Conservation (phyloP, 768 basidiomycete genomes). For the Sporobolomyces roseus region DNA sequence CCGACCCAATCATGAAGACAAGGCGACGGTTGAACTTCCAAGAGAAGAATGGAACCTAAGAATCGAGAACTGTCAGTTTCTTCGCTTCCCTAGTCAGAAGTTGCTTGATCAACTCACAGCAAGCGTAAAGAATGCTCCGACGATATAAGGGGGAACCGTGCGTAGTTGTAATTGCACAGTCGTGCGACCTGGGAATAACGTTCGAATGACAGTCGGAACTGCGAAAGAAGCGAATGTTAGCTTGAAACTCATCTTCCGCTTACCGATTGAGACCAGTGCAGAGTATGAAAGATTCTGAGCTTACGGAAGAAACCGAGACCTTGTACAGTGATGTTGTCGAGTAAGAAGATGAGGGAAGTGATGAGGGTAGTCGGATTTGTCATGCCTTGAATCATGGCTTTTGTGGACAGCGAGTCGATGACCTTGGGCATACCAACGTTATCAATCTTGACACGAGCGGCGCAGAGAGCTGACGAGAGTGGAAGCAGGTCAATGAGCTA, state of each 20-base stretch:
- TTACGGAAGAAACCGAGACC: conserved; percentile 31
- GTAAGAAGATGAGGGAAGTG: conserved; percentile 41
- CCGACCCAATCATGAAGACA: conserved; percentile 32
- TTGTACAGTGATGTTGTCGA: conserved; percentile 43
- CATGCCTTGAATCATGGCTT: conserved; percentile 23
- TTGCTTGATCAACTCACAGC: no score
- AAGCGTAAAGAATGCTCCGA: conserved; percentile 38
- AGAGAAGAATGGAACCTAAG: conserved; percentile 34
- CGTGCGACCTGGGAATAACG: conserved; percentile 42
- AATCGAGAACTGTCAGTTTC: no score
- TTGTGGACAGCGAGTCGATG: conserved; percentile 40
- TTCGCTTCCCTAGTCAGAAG: no score
- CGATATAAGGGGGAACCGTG: conserved; percentile 42
- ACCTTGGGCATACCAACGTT: conserved; percentile 40
- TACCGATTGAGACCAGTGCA: neutral
- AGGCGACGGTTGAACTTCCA: conserved; percentile 38
- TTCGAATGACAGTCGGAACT: conserved; percentile 42
- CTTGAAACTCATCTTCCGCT: no score
- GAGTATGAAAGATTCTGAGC: neutral
- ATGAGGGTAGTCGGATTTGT: conserved; percentile 33
- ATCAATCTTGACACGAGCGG: conserved; percentile 43
- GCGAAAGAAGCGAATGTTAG: no score
- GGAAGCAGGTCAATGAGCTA: neutral
- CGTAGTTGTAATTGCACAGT: conserved; percentile 38
- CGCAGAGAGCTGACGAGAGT: conserved; percentile 11